Conservation (phyloP, 768 basidiomycete species). For the Boletus vermiculosoides region DNA sequence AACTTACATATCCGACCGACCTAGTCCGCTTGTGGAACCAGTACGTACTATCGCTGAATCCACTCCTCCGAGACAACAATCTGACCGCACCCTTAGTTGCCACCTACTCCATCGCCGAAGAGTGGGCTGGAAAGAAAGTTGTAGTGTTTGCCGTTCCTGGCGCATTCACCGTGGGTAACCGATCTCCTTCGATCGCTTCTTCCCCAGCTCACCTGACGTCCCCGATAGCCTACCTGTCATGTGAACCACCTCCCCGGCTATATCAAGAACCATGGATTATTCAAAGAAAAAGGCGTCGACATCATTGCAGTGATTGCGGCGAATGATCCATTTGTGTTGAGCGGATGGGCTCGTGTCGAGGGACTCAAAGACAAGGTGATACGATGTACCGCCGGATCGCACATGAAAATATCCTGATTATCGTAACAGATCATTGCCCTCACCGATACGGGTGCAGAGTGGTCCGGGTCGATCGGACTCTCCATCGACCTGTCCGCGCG, state of each 20-base stretch:
- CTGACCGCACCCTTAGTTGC: conserved; percentile 39
- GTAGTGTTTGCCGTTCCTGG: conserved; percentile 78
- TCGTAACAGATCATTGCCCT: conserved; percentile 53
- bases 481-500: conserved; percentile 47
- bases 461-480: conserved; percentile 57
- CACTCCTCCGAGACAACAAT: not conserved
- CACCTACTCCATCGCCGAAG: conserved; percentile 49
- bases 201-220: not conserved
- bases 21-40: conserved; percentile 61
- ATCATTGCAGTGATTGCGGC: conserved; percentile 54
- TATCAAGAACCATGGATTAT: conserved; percentile 43
- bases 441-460: conserved; percentile 53
- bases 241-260: conserved; percentile 46
- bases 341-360: conserved; percentile 58
- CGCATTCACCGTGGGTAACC: conserved; percentile 65
- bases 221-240: conserved; percentile 41
- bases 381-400: conserved; percentile 27
- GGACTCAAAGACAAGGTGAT: conserved; percentile 67
- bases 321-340: conserved; percentile 60
- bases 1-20: not conserved
- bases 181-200: not conserved
- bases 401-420: not conserved
- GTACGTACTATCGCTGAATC: conserved; percentile 42
- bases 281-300: conserved; percentile 54
- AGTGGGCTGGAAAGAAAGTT: conserved; percentile 82